These are phyloP conservation scores for Artemisia tridentata DNA, from an alignment of 129 eudicot genomes.

Conservation along the genomic window DNA sequence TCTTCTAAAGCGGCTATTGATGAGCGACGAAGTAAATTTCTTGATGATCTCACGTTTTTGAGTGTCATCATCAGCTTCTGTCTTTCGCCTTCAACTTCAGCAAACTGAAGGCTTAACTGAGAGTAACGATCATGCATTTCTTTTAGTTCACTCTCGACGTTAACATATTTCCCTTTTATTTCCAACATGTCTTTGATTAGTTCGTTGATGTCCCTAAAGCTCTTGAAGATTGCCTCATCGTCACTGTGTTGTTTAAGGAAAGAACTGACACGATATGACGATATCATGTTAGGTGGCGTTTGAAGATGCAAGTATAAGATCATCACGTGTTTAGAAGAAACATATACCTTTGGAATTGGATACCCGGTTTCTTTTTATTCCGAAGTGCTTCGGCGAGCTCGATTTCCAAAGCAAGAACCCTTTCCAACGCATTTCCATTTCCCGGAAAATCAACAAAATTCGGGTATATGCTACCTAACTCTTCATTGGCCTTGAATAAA, in stretches of 20 bases:
- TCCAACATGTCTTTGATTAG: slow-evolving; percentile 81
- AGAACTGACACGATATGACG: slow-evolving; percentile 43
- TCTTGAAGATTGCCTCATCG: slow-evolving; percentile 76
- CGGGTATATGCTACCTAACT: slow-evolving; percentile 72
- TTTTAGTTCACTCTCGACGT: slow-evolving; percentile 64
- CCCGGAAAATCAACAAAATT: slow-evolving; percentile 49
- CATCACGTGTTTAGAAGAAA: neutral
- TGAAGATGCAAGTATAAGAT: neutral
- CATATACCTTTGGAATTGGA: slow-evolving; percentile 84
- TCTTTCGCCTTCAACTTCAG: slow-evolving; percentile 99
- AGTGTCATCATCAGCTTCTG: slow-evolving; percentile 86
- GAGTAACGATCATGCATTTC: slow-evolving; percentile 98
- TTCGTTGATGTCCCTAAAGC: slow-evolving; percentile 89
- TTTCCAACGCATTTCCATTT: slow-evolving; percentile 76
- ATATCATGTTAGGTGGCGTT: neutral
- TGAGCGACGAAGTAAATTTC: slow-evolving; percentile 46
- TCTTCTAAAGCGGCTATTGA: slow-evolving; percentile 41
- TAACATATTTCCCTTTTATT: slow-evolving; percentile 60
- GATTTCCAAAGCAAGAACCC: slow-evolving; percentile 96
- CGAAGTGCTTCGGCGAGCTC: slow-evolving; percentile 95
- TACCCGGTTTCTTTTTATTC: slow-evolving; percentile 63
- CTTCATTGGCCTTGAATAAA: slow-evolving; percentile 61
- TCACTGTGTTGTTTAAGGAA: slow-evolving; percentile 88
- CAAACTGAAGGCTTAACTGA: slow-evolving; percentile 85
- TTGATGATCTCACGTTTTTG: slow-evolving; percentile 63